A percentile compares a stretch with the other conserved stretches of the same genome.
Evolutionary conservation across 176 grass and related monocot genomes (phyloP).

Genomic region (Aechmea fasciata): DNA sequence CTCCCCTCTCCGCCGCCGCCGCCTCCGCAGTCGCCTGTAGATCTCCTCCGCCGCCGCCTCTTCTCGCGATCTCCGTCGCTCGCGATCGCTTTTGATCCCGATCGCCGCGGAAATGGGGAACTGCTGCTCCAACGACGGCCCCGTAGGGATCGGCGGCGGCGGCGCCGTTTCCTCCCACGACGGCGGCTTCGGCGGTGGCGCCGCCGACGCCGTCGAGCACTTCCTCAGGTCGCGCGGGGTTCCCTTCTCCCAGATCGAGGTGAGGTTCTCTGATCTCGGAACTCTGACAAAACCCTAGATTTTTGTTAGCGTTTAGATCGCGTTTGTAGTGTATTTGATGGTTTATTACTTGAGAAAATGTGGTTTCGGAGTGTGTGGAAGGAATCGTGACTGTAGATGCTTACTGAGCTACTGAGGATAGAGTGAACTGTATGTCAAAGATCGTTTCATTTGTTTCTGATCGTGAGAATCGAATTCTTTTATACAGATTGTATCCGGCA

Average conservation of each 20-base stretch:
- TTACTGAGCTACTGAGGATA: too few species aligned
- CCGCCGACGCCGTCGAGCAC: conserved; percentile 45
- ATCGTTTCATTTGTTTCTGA: too few species aligned
- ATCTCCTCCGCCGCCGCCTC: conserved; percentile 2
- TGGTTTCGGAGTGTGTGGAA: not conserved
- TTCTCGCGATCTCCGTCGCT: conserved; percentile 4
- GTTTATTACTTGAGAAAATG: not conserved
- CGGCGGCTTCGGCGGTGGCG: conserved; percentile 10
- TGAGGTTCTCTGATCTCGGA: conserved; percentile 13
- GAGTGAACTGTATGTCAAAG: too few species aligned
- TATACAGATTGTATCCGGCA: too few species aligned
- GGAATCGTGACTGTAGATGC: too few species aligned
- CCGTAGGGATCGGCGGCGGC: conserved; percentile 32
- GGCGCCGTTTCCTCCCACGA: conserved; percentile 16
- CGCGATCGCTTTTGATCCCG: not conserved
- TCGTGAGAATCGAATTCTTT: too few species aligned
- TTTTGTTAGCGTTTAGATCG: too few species aligned
- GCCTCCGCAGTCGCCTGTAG: conserved; percentile 5
- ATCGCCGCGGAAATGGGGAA: conserved; percentile 48
- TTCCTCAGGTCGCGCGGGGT: conserved; percentile 68
- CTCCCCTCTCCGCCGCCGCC: conserved; percentile 17
- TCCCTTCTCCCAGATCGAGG: conserved; percentile 84
- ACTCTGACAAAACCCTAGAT: not conserved
- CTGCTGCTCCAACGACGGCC: conserved; percentile 71
- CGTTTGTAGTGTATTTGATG: not conserved